phyloP scores from a whole-genome alignment of 139 green algal genomes.

The Ettlia oleoabundans region DNA sequence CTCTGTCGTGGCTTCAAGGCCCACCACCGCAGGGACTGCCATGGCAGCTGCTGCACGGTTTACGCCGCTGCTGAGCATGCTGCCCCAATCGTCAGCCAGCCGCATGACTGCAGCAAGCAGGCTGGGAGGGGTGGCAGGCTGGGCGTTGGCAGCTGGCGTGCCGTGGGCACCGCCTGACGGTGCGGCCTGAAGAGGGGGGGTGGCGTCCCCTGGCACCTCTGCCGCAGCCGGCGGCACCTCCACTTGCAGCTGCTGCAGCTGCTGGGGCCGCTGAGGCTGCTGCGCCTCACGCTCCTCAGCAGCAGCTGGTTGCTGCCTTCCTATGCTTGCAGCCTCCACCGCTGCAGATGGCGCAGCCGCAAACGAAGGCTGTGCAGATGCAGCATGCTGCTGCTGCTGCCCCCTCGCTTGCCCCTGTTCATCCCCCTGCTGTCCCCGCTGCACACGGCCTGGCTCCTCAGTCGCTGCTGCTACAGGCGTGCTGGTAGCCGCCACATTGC shows the following conservation, averaged over 20 bases:
- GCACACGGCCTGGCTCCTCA: no score
- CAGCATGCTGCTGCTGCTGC: no score
- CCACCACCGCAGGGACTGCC: background rate
- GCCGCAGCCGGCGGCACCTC: background rate
- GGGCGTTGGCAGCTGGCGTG: background rate
- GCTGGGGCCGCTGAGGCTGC: background rate
- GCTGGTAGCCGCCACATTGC: no score
- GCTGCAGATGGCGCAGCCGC: no score
- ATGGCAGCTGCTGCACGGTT: background rate
- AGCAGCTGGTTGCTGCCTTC: background rate
- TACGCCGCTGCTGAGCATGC: slow-evolving; percentile 13
- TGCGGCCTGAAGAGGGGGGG: background rate
- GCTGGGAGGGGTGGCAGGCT: slow-evolving; percentile 15
- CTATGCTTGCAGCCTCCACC: background rate
- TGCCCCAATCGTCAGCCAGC: slow-evolving; percentile 23
- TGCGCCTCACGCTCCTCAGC: background rate
- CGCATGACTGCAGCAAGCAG: slow-evolving; percentile 33
- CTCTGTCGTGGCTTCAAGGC: background rate
- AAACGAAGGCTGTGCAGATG: no score
- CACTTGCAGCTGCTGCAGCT: background rate
- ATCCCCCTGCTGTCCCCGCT: no score
- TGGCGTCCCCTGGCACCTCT: background rate
- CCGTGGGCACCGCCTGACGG: background rate
- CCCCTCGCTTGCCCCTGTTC: no score
- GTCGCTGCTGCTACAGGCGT: no score